These are phyloP conservation scores for Barnettozyma californica DNA, from an alignment of 805 yeast genomes.

Conservation along the genomic window DNA sequence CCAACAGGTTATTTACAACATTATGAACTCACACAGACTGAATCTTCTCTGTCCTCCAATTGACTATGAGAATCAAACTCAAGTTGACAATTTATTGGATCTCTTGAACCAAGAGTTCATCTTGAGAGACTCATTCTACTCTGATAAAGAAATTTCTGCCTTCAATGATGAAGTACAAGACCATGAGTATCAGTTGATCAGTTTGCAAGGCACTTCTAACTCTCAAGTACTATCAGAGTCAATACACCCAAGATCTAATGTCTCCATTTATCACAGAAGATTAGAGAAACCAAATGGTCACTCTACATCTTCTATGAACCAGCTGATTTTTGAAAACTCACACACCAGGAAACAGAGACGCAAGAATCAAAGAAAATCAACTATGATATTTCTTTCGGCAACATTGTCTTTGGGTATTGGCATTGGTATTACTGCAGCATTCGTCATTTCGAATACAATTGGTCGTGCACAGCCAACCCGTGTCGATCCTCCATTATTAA, in stretches of 20 bases:
- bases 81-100: conserved; percentile 18
- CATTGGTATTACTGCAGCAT: conserved; percentile 22
- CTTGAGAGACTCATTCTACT: conserved; percentile 6
- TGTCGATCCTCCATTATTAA: neutral
- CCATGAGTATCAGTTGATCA: conserved; percentile 7
- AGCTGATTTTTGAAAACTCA: neutral
- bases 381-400: conserved; percentile 12
- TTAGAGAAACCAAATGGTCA: neutral
- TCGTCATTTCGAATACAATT: conserved; percentile 3
- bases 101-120: conserved; percentile 18
- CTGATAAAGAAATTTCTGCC: neutral
- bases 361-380: conserved; percentile 5
- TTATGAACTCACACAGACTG: conserved; percentile 15
- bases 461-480: neutral
- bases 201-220: conserved; percentile 1
- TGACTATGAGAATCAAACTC: conserved; percentile 14
- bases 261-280: neutral
- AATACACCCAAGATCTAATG: neutral
- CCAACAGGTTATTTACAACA: conserved; percentile 15
- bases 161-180: neutral
- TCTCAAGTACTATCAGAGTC: conserved; percentile 7
- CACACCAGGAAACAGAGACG: conserved; percentile 15
- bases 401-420: conserved; percentile 23
- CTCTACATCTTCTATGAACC: neutral
- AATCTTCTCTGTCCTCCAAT: conserved; percentile 24